Evolutionary conservation across 2,329 filamentous ascomycete species (phyloP).

Genomic region (Xylaria multiplex): DNA sequence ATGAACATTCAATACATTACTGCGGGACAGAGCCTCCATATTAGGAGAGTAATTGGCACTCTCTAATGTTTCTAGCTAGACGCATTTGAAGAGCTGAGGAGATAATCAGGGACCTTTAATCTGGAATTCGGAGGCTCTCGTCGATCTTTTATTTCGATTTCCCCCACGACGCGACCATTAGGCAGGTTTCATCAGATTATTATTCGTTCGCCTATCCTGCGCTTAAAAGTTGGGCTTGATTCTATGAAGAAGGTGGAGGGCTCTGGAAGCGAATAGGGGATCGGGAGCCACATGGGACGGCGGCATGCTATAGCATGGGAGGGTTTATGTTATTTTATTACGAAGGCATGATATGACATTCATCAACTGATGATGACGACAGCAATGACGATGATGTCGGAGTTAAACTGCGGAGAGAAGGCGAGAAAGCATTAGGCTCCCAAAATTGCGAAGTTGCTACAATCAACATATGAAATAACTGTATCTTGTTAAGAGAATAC

Average conservation of each 20-base stretch:
- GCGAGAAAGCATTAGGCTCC: slow-evolving; percentile 21
- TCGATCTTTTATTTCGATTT: background rate
- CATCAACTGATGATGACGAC: slow-evolving; percentile 19
- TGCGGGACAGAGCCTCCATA: slow-evolving; percentile 16
- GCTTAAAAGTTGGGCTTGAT: slow-evolving; percentile 30
- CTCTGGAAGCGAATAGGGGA: slow-evolving; percentile 28
- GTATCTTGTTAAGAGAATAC: slow-evolving; percentile 27
- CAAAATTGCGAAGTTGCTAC: slow-evolving; percentile 8
- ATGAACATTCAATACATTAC: slow-evolving; percentile 4
- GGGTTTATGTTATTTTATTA: slow-evolving; percentile 24
- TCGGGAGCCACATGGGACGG: background rate
- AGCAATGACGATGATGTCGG: slow-evolving; percentile 22
- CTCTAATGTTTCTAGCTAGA: slow-evolving; percentile 2
- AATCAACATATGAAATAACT: slow-evolving; percentile 18
- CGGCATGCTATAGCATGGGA: background rate
- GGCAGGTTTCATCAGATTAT: slow-evolving; percentile 7
- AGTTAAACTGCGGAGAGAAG: slow-evolving; percentile 9
- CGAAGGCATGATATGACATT: slow-evolving; percentile 26
- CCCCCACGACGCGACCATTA: background rate
- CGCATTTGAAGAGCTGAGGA: slow-evolving; percentile 3
- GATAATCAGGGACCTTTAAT: slow-evolving; percentile 8
- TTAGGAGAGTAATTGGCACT: background rate
- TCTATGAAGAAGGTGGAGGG: slow-evolving; percentile 11
- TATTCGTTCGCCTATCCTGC: slow-evolving; percentile 18
- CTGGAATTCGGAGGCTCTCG: slow-evolving; percentile 14